Evolutionary conservation across 2,329 filamentous ascomycete genomes (phyloP), one percentile per base, ranked within the genome.

Genomic region (Colletotrichum navitas): DNA sequence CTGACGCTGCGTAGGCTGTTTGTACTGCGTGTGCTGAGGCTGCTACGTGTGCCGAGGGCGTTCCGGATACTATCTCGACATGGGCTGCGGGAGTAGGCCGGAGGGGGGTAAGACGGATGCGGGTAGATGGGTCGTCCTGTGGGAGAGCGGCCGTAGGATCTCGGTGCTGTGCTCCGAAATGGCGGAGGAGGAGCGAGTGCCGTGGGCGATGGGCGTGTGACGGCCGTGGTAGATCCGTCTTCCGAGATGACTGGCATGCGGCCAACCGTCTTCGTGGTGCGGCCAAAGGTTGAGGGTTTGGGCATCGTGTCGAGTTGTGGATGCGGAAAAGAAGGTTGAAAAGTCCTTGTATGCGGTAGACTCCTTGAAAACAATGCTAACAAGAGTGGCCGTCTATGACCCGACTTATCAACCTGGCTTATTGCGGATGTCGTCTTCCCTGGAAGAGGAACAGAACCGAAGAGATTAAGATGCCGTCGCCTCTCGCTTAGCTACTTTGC

Each of bases 201-300:
- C 18, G 59, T 52, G 3, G 10, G 12, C 7, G 66, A 29, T 10
- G 69, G 66, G 21, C 16, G 39, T n/a, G 47, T 36, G n/a, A 36
- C 21, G 39, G 55, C 26, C 2, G 66, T 41, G 34, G 66, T 24
- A 7, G 67, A 51, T 51, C 80, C 79, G 72, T 82, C 77, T 75
- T 84, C 82, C 39, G 76, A 77, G 66, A 83, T 81, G 65, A 81
- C 76, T 26, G 82, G 81, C 77, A 84, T 78, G 47, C 77, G 76
- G 43, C 78, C 76, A 60, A 79, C 74, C 72, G 73, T 74, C 61
- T 72, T 69, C 59, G 77, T 76, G 58, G 76, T 74, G 61, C 78
- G 74, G 71, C 70, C 73, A 34, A 68, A 54, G 72, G 74, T 7
- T 56, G 66, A 36, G 60, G 68, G 39, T 65, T 75, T 74, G 71